phyloP scores from a whole-genome alignment of 108 stramenopile species.

The Parietichytrium sp. region DNA sequence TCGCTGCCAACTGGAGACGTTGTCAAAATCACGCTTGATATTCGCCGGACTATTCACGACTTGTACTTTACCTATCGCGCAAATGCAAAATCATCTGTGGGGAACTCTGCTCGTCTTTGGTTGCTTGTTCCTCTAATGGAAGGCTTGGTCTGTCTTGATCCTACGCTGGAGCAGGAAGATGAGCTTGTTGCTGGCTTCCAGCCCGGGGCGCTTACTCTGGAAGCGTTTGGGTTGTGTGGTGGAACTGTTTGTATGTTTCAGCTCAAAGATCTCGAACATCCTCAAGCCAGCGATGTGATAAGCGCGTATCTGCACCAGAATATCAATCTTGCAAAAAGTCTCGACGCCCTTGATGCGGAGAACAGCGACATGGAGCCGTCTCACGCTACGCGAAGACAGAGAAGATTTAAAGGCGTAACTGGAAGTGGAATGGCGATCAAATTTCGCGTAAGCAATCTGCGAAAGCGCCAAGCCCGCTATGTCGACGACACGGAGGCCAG shows the following conservation, averaged over 20 bases:
- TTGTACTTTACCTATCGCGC: not conserved
- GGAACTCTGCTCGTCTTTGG: not conserved
- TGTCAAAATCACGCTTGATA: not conserved
- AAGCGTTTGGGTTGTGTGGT: not conserved
- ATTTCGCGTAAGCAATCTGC: not conserved
- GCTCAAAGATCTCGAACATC: not conserved
- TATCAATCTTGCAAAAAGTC: conserved; percentile 11
- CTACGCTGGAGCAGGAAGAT: not conserved
- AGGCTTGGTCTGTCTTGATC: conserved; percentile 5
- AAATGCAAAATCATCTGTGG: not conserved
- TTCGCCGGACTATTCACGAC: not conserved
- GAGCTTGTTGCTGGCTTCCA: not conserved
- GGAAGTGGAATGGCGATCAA: not conserved
- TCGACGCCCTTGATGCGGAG: not conserved
- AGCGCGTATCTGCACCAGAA: not conserved
- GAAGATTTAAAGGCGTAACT: not conserved
- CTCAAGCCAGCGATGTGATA: not conserved
- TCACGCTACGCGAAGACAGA: not conserved
- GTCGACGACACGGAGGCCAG: not conserved
- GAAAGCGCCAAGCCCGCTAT: not conserved
- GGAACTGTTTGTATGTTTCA: not conserved
- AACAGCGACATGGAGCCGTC: conserved; percentile 5
- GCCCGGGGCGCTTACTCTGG: conserved; percentile 1
- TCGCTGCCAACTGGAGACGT: not conserved
- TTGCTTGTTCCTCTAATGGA: not conserved